These are phyloP conservation scores for Blastobotrys elegans DNA, from an alignment of 1,139 yeast genomes.

Conservation along the genomic window DNA sequence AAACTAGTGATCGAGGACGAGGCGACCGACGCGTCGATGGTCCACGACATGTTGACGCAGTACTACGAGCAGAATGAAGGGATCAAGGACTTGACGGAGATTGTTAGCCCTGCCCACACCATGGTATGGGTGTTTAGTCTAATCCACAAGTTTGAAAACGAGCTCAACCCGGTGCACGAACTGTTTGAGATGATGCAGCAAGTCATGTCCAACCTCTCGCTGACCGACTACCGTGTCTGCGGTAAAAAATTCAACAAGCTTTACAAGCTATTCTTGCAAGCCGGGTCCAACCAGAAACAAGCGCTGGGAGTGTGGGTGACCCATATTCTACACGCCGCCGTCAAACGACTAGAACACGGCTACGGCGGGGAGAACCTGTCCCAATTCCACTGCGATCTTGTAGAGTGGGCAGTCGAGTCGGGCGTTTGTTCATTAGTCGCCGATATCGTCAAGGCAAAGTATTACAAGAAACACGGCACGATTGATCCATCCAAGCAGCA, in stretches of 20 bases:
- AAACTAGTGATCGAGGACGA: not conserved
- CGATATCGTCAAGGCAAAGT: not conserved
- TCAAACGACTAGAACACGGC: not conserved
- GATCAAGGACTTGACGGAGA: not conserved
- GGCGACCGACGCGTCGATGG: not conserved
- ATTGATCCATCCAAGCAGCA: constrained; percentile 11
- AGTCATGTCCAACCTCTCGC: not conserved
- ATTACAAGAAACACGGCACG: constrained; percentile 7
- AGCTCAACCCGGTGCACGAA: not conserved
- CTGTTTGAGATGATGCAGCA: not conserved
- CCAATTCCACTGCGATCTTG: constrained; percentile 8
- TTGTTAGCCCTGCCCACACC: constrained; percentile 1
- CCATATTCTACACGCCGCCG: not conserved
- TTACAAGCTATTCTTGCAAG: not conserved
- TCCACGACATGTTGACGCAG: not conserved
- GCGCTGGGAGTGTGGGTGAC: not conserved
- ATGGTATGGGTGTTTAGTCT: constrained; percentile 5
- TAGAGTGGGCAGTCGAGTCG: constrained; percentile 7
- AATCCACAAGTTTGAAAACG: not conserved
- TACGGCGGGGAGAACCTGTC: constrained; percentile 1
- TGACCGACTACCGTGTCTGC: not conserved
- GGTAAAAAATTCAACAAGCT: not conserved
- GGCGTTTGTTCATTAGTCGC: not conserved
- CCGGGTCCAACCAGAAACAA: not conserved
- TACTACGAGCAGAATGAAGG: not conserved